Base-by-base conservation (phyloP, 176 grass and related monocot genomes). In the Eleusine indica region DNA sequence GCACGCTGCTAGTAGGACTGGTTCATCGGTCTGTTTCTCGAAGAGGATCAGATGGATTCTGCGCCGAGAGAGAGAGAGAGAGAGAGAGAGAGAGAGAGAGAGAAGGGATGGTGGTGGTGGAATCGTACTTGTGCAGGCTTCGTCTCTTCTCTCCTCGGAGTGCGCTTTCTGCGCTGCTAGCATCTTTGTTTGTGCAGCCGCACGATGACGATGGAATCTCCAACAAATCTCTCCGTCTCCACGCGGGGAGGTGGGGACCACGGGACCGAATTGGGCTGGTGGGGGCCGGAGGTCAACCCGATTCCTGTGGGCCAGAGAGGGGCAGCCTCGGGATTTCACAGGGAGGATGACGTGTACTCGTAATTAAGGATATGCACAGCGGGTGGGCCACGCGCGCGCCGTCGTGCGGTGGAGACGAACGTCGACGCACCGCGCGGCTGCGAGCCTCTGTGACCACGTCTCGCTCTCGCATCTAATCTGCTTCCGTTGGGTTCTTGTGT, bases 181-280 rank as follows among this genome's bases (percentile, higher is more conserved):
- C 78, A 86, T 86, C 73, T 82, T 89, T 69, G 82, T 75, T 69
- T 80, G 87, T 69, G 85, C 71, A 68, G 62, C 78, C 30, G 81
- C 87, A 79, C 75, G 76, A 88, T 14, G 87, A 32, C 42, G 75
- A 89, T 61, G 76, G 82, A 85, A 85, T 80, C 81, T 75, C 46
- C 38, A 44, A 12, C 2, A 18, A 62, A 10, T 39, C 19, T 5
- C 70, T 11, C 2, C 32, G 32, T 35, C 32, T 35, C 32, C 32
- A 35, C 32, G 0, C 18, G 17, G 3, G 4, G 1, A 3, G 0
- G 68, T 73, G 75, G 87, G 81, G 49, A 65, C 87, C 28, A 78
- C 74, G 1, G 11, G 9, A 29, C 2, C 19, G 72, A 86, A 56
- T 57, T 74, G 77, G 58, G 58, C 58, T 38, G 58, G 60, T 74